Evolutionary conservation across 768 basidiomycete genomes (phyloP), one percentile per base, ranked within the genome.

Genomic region (Tubosaeta sp.): DNA sequence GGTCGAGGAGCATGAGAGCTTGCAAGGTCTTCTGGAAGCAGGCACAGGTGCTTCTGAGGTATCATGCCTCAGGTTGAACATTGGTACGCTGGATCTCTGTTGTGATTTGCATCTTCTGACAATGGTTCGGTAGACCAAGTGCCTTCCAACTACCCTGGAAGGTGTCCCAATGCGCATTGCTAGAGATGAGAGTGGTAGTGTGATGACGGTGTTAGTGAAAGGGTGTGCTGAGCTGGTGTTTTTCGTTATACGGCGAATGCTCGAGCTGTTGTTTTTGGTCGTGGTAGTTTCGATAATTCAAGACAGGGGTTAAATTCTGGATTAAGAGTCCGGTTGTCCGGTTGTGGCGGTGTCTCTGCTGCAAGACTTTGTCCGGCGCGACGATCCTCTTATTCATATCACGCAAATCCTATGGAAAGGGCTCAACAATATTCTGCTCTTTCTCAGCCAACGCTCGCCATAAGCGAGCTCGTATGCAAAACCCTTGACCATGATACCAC

Each of bases 401-500:
- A 46, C 36, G 19, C 19, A 24, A 41, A 54, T 34, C 40, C 13
- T 30, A 68, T 69, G 61, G 47, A n/a, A 51, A 61, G 52, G 31
- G 44, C 39, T 48, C 68, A 57, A 36, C 65, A 72, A 49, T 89
- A 88, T 64, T 87, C 84, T 35, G 77, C 82, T 19, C 77, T 84
- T 57, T 75, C 76, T 0, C 83, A 84, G 19, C 86, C 87, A 6
- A 76, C 73, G 25, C 78, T 89, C 49, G 76, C 79, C 36, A 87
- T 86, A 82, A 83, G 83, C 53, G 86, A 89, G 71, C 85, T 89
- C 44, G 81, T 88, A 48, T 83, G 83, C 70, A 88, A 86, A 36
- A 86, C 84, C 6, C 76, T 89, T 50, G 84, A 86, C 69, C 82
- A 86, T 71, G 83, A 86, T 57, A 77, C 82, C 16, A 87, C 86